These are phyloP conservation scores for Aureobasidium sp. DNA, from an alignment of 2,329 filamentous ascomycete species.

Conservation along the genomic window DNA sequence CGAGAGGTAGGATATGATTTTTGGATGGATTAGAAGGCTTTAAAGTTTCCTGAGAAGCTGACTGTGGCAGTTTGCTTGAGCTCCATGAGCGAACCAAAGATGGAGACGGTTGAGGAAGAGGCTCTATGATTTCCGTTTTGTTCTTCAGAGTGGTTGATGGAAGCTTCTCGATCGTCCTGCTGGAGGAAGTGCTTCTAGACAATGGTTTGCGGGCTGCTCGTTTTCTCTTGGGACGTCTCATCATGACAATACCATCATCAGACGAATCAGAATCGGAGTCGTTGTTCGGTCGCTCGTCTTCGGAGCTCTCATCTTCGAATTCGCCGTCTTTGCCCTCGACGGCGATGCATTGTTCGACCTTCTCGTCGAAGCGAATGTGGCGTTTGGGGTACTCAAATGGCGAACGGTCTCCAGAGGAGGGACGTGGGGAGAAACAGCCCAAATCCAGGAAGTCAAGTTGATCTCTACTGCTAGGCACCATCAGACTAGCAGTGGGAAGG, in stretches of 20 bases:
- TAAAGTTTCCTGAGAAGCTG: slow-evolving; percentile 76
- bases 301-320: slow-evolving; percentile 51
- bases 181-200: slow-evolving; percentile 52
- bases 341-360: slow-evolving; percentile 92
- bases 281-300: slow-evolving; percentile 40
- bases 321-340: slow-evolving; percentile 79
- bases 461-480: slow-evolving; percentile 53
- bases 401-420: slow-evolving; percentile 61
- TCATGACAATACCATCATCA: slow-evolving; percentile 74
- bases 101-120: slow-evolving; percentile 37
- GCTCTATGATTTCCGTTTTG: slow-evolving; percentile 66
- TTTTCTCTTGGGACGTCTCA: slow-evolving; percentile 57
- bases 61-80: slow-evolving; percentile 53
- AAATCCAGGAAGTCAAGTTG: slow-evolving; percentile 43
- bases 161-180: slow-evolving; percentile 80
- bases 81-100: slow-evolving; percentile 36
- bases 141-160: slow-evolving; percentile 86
- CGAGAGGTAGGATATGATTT: slow-evolving; percentile 53
- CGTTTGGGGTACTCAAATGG: slow-evolving; percentile 58
- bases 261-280: slow-evolving; percentile 40
- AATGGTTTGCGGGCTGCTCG: slow-evolving; percentile 39
- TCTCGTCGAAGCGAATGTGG: slow-evolving; percentile 94
- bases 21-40: slow-evolving; percentile 61
- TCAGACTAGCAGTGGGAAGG: slow-evolving; percentile 55
- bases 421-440: slow-evolving; percentile 51